phyloP scores from a whole-genome alignment of 2,329 filamentous ascomycete species.

The Alternaria ethzedia region DNA sequence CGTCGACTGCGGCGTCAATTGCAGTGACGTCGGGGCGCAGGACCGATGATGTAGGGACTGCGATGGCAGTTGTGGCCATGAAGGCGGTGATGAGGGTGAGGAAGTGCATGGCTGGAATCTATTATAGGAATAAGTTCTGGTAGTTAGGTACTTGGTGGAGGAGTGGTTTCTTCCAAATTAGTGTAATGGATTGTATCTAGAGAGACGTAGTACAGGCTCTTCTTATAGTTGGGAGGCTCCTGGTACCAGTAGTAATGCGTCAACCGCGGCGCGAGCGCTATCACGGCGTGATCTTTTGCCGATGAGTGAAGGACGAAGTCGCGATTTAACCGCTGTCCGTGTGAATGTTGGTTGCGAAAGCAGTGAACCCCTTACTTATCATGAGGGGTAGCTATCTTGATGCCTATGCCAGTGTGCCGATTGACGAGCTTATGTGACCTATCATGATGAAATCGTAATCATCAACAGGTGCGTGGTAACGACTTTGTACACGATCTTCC shows the following conservation, averaged over 20 bases:
- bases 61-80: neutral
- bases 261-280: neutral
- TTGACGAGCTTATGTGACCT: neutral
- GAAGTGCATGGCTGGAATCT: neutral
- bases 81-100: neutral
- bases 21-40: neutral
- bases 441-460: neutral
- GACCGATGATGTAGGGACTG: neutral
- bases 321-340: neutral
- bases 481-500: neutral
- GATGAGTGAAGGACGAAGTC: neutral
- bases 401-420: neutral
- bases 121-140: neutral
- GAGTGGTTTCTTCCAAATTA: neutral
- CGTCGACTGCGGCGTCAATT: neutral
- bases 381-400: neutral
- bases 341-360: neutral
- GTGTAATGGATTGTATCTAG: neutral
- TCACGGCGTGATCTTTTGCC: neutral
- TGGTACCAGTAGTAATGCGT: neutral
- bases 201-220: neutral
- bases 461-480: neutral
- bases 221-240: neutral
- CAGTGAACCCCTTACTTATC: neutral
- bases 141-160: rapidly evolving